A percentile compares a stretch with the other conserved stretches of the same genome.
These are phyloP conservation scores for Phytophthora fragariae DNA, from an alignment of 352 stramenopile genomes.

Conservation along the genomic window DNA sequence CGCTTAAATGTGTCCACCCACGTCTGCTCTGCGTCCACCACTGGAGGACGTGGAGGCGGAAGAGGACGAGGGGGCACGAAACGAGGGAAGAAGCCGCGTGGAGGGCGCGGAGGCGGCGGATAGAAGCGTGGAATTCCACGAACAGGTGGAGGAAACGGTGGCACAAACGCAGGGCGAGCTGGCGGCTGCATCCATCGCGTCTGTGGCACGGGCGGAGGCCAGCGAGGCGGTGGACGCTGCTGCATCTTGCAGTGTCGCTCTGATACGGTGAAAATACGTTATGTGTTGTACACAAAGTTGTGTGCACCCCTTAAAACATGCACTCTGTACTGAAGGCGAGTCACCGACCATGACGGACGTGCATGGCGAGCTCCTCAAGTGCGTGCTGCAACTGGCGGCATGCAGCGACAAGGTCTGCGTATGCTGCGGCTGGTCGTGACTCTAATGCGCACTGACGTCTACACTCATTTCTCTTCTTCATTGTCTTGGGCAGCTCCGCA, in stretches of 20 bases:
- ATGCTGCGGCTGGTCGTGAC: neutral
- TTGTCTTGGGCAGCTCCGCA: constrained; percentile 47
- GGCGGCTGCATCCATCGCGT: constrained; percentile 17
- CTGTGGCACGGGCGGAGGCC: constrained; percentile 6
- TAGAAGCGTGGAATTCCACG: constrained; percentile 10
- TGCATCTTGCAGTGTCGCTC: constrained; percentile 4
- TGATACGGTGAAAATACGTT: neutral
- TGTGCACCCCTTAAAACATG: neutral
- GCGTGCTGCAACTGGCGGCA: constrained; percentile 74
- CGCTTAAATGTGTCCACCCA: constrained; percentile 42
- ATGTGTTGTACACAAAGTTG: neutral
- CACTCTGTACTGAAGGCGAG: neutral
- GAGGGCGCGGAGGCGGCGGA: constrained; percentile 12
- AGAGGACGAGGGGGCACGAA: constrained; percentile 12
- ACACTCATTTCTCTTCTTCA: neutral
- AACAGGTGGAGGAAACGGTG: constrained; percentile 8
- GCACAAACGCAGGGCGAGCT: constrained; percentile 17
- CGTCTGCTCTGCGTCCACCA: constrained; percentile 29
- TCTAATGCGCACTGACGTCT: neutral
- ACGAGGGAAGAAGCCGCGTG: constrained; percentile 20
- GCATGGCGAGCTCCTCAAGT: constrained; percentile 72
- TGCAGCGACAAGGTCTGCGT: constrained; percentile 75
- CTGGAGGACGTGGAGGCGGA: constrained; percentile 15
- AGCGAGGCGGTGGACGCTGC: constrained; percentile 17
- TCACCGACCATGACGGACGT: constrained; percentile 52